These are phyloP conservation scores for Penicillium silybi DNA, from an alignment of 495 filamentous ascomycete genomes.

Conservation along the genomic window DNA sequence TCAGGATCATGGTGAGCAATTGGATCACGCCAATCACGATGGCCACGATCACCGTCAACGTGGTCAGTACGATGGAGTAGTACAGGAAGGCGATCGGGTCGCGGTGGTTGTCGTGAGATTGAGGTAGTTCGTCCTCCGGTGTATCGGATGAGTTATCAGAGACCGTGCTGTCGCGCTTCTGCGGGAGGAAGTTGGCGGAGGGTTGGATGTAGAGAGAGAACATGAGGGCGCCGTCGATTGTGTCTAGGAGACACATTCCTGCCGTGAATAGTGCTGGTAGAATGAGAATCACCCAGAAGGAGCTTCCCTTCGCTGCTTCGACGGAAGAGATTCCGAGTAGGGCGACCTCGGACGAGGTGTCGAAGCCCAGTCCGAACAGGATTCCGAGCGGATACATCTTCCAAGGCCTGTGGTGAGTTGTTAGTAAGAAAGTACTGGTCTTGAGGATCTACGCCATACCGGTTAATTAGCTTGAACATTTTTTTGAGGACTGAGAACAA, in stretches of 20 bases:
- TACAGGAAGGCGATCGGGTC: constrained; percentile 87
- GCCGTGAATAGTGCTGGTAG: constrained; percentile 90
- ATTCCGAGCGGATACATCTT: constrained; percentile 94
- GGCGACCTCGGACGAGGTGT: constrained; percentile 92
- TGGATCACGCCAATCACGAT: constrained; percentile 83
- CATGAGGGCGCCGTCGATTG: constrained; percentile 90
- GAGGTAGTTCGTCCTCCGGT: constrained; percentile 20
- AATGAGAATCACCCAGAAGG: constrained; percentile 90
- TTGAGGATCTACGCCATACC: constrained; percentile 27
- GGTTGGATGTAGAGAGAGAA: constrained; percentile 82
- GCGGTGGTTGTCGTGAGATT: constrained; percentile 39
- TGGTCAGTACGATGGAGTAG: constrained; percentile 87
- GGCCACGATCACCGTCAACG: constrained; percentile 83
- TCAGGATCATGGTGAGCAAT: constrained; percentile 68
- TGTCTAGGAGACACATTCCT: constrained; percentile 90
- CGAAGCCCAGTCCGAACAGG: constrained; percentile 91
- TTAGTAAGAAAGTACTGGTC: background rate
- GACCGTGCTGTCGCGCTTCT: constrained; percentile 18
- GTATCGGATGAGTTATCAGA: constrained; percentile 13
- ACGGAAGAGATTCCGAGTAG: constrained; percentile 86
- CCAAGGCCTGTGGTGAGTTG: constrained; percentile 58
- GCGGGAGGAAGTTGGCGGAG: constrained; percentile 41
- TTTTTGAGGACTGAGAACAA: constrained; percentile 67
- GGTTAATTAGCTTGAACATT: constrained; percentile 79
- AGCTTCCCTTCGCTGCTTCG: constrained; percentile 77